Evolutionary conservation across 1,139 yeast genomes (phyloP).

Genomic region (Kodamaea anthophila): DNA sequence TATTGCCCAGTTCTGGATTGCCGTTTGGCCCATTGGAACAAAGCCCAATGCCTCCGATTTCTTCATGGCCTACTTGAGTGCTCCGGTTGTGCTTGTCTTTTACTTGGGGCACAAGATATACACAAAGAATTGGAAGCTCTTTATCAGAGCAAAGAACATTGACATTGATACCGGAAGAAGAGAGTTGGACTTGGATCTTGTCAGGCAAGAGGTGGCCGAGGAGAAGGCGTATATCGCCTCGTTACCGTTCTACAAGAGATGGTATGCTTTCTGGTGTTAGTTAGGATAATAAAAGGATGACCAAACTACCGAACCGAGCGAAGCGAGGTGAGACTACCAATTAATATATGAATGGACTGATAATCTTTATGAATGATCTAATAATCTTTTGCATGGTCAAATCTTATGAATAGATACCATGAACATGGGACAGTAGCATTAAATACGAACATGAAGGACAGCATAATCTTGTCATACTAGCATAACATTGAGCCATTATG

Average conservation of each 20-base stretch:
- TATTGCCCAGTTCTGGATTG: conserved; percentile 39
- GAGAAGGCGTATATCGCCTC: conserved; percentile 32
- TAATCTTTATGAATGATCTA: conserved; percentile 1
- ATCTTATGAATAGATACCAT: neutral
- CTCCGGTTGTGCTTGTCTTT: conserved; percentile 43
- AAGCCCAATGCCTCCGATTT: conserved; percentile 33
- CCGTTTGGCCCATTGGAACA: conserved; percentile 34
- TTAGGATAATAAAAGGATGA: conserved; percentile 1
- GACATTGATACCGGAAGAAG: conserved; percentile 53
- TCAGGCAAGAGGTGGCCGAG: conserved; percentile 46
- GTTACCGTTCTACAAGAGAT: conserved; percentile 28
- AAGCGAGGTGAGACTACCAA: no score
- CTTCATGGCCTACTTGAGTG: conserved; percentile 51
- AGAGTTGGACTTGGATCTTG: conserved; percentile 46
- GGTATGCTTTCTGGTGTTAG: conserved; percentile 45
- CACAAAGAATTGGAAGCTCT: conserved; percentile 38
- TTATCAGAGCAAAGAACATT: conserved; percentile 37
- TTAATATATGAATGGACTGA: neutral
- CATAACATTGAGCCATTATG: no score
- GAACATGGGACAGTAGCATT: no score
- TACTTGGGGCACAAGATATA: conserved; percentile 48
- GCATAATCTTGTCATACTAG: no score
- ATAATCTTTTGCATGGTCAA: neutral
- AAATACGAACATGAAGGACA: no score
- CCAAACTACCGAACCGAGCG: neutral